Base-by-base conservation (phyloP, 1,284 basidiomycete genomes). In the Ceratobasidium theobromae region DNA sequence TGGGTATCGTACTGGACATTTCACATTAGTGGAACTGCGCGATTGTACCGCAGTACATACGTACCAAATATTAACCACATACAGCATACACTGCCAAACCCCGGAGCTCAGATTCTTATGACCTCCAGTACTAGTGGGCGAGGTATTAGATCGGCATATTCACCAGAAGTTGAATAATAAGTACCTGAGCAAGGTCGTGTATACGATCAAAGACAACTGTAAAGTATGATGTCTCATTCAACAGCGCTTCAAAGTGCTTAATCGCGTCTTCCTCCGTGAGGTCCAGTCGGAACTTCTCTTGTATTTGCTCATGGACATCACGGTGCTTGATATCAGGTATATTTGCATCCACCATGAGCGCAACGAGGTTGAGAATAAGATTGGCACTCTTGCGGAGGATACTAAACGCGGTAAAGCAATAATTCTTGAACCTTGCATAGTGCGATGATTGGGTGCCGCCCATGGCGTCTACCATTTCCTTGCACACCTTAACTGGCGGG, bases 381-480 rank as follows among this genome's bases (percentile, higher is more conserved):
- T 98, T 99, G n/a, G 96, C 92, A 74, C 90, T 94, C 82, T 98
- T 98, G 69, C 97, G 85, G 62, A 99, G 82, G 72, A 92, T 93
- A 66, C 89, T 93, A 77, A 98, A 99, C 0, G 95, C 96, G 2
- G 95, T 98, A 76, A 95, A 95, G 76, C 94, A 97, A 71, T 97
- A 88, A 70, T 87, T 90, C 77, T 96, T 95, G 86, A 99, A 99
- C 38, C 95, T 88, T 27, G 86, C 84, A 76, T 99, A 97, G 75
- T 97, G 94, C 16, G 88, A 82, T 2, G 95, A 95, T 74, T 89
- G 83, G n/a, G 91, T 85, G 38, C 97, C 96, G 16, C 97, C 97
- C 95, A 99, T 98, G 6, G 91, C 95, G 73, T 99, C 97, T 0
- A 99, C 94, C 97, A 99, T 99, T 75, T 99, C 97, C 72, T 97